Evolutionary conservation across 2,329 filamentous ascomycete genomes (phyloP).

Genomic region (Neonectria ditissima): DNA sequence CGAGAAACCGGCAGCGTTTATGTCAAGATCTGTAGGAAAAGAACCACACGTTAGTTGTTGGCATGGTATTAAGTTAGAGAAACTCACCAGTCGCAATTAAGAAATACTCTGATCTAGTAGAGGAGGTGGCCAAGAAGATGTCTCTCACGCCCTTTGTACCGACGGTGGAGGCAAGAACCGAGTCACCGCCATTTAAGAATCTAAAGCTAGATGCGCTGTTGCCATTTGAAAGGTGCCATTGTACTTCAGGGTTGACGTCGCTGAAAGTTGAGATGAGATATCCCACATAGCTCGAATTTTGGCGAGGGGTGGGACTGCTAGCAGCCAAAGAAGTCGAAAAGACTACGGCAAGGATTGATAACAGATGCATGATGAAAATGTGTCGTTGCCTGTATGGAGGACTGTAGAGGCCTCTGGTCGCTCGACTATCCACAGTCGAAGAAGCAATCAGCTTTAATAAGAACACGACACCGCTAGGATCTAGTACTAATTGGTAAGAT

Average conservation of each 20-base stretch:
- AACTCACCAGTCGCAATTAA: constrained; percentile 51
- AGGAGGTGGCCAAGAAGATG: constrained; percentile 17
- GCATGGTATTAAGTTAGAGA: neutral
- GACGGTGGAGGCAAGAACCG: constrained; percentile 18
- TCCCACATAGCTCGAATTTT: constrained; percentile 10
- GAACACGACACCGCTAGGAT: neutral
- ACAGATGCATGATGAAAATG: constrained; percentile 11
- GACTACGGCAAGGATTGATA: constrained; percentile 2
- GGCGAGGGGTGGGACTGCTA: constrained; percentile 10
- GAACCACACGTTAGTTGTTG: neutral
- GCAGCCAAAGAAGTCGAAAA: constrained; percentile 4
- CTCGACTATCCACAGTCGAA: neutral
- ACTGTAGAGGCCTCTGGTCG: too few species aligned
- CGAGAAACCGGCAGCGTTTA: constrained; percentile 49
- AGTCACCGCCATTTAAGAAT: constrained; percentile 17
- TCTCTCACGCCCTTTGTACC: constrained; percentile 22
- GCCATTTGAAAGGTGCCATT: constrained; percentile 22
- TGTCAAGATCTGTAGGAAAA: constrained; percentile 49
- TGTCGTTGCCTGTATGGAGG: too few species aligned
- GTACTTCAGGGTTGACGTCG: constrained; percentile 23
- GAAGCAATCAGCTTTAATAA: neutral
- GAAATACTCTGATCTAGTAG: constrained; percentile 44
- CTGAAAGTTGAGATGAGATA: constrained; percentile 26
- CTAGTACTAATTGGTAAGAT: neutral
- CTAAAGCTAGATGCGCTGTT: constrained; percentile 22